Base-by-base conservation (phyloP, 768 basidiomycete species). In the Russula abietina region DNA sequence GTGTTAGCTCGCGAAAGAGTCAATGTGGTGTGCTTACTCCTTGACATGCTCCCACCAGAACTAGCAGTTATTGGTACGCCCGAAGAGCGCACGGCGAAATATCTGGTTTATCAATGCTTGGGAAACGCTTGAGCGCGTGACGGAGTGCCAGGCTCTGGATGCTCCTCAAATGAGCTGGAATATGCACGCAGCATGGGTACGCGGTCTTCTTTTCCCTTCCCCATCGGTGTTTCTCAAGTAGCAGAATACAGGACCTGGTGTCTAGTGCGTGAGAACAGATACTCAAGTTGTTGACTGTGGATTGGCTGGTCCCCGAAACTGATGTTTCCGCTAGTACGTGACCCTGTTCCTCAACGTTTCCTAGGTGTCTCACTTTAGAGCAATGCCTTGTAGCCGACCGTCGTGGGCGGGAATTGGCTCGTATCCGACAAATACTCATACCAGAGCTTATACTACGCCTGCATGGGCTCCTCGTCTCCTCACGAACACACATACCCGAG, bases 391-490 rank as follows among this genome's bases (percentile, higher is more conserved):
- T 48, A 81, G 83, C 74, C 46, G 81, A 85, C 52, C 80, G 79
- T 8, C 80, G 88, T 30, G 78, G 77, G 26, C 77, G 77, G 24
- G 91, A 95, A 65, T 80, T 96, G 51, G 75, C 82, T 14, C 83
- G 88, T n/a, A 88, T 96, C 56, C 84, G 94, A 46, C 87, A 93
- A 69, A 84, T 95, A 33, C 95, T 88, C 73, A 78, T 97, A 28
- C 96, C 94, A 0, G 93, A 97, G 71, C 79, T 98, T 24, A 83
- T 98, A 68, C 80, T 98, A 66, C 85, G 92, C 24, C 76, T 98
- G 2, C 94, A 98, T 70, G 78, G 81, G 49, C 75, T 88, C 55
- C 75, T 98, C 12, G 80, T 83, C 62, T 74, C 78, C 38, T 91
- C 93, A 6, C 77, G 85, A 9, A 73, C 77, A 11, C 75, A 83